Conservation (phyloP, 345 rosid species). For the Hibiscus syriacus region DNA sequence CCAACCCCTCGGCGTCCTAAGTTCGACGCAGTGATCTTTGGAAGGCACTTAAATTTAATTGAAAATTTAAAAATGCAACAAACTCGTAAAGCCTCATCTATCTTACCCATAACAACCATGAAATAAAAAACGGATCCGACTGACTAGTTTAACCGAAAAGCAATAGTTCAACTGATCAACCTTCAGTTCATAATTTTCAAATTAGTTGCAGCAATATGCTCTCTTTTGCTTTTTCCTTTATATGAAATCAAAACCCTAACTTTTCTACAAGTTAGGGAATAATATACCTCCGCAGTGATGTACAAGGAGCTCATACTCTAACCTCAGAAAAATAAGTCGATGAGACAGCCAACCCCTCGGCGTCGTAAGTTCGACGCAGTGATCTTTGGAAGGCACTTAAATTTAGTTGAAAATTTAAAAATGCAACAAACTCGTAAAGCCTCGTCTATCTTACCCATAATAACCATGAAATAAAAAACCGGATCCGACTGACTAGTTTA, state of each 20-base stretch:
- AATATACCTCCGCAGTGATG: not conserved
- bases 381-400: too few species aligned
- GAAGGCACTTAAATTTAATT: too few species aligned
- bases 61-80: too few species aligned
- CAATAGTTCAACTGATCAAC: not conserved
- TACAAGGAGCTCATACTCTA: slow-evolving; percentile 33
- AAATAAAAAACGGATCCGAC: not conserved
- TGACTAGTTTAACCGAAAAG: too few species aligned
- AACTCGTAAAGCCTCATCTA: too few species aligned
- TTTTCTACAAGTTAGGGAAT: not conserved
- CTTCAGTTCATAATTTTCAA: not conserved
- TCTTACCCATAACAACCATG: not conserved
- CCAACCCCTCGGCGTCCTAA: too few species aligned
- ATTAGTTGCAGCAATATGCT: not conserved
- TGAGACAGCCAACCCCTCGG: too few species aligned
- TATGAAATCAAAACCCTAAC: not conserved
- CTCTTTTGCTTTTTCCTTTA: not conserved
- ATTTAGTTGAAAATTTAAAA: too few species aligned
- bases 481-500: not conserved
- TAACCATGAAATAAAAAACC: not conserved
- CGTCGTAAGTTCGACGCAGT: slow-evolving; percentile 69
- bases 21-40: slow-evolving; percentile 45
- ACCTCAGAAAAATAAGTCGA: slow-evolving; percentile 68
- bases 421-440: too few species aligned
- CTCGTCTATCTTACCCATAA: not conserved